These are phyloP conservation scores for Ambrosiella xylebori DNA, from an alignment of 2,329 filamentous ascomycete species.

Conservation along the genomic window DNA sequence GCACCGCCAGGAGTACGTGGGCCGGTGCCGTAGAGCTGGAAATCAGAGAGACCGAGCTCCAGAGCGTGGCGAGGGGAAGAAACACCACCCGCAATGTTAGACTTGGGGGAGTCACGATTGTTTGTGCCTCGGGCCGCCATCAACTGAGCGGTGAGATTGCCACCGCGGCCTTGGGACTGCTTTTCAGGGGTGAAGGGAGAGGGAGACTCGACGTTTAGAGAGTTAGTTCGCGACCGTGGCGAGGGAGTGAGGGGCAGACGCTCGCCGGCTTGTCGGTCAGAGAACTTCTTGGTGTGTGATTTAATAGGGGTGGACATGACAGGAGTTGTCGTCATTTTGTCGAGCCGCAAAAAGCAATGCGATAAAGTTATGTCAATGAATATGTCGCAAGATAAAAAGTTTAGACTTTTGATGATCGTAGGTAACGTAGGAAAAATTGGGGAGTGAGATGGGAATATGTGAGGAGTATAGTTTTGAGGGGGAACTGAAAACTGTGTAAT, in stretches of 20 bases:
- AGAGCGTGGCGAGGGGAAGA: conserved; percentile 66
- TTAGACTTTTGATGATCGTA: conserved; percentile 9
- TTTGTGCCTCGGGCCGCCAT: conserved; percentile 47
- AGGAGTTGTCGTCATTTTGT: conserved; percentile 54
- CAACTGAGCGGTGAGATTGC: conserved; percentile 65
- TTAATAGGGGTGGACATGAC: conserved; percentile 81
- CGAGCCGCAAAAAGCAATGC: conserved; percentile 3
- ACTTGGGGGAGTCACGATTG: conserved; percentile 80
- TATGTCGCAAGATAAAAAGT: conserved; percentile 9
- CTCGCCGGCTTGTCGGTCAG: conserved; percentile 78
- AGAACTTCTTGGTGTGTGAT: conserved; percentile 86
- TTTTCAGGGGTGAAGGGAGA: conserved; percentile 66
- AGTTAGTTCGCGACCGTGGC: conserved; percentile 44
- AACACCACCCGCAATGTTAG: conserved; percentile 67
- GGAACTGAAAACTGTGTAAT: conserved; percentile 4
- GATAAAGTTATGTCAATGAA: conserved; percentile 6
- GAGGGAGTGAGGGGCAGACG: conserved; percentile 91
- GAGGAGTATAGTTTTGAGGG: no score
- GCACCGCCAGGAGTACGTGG: conserved; percentile 39
- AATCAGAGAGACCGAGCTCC: conserved; percentile 85
- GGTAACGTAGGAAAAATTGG: conserved; percentile 2
- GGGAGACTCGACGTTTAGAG: conserved; percentile 42
- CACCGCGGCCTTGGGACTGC: conserved; percentile 50
- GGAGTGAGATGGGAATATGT: conserved; percentile 13
- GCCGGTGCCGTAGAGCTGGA: conserved; percentile 73